Percentiles rank a stretch among this genome's conserved stretches.
These are phyloP conservation scores for Epichloe festucae DNA, from an alignment of 2,329 filamentous ascomycete genomes.

Conservation along the genomic window DNA sequence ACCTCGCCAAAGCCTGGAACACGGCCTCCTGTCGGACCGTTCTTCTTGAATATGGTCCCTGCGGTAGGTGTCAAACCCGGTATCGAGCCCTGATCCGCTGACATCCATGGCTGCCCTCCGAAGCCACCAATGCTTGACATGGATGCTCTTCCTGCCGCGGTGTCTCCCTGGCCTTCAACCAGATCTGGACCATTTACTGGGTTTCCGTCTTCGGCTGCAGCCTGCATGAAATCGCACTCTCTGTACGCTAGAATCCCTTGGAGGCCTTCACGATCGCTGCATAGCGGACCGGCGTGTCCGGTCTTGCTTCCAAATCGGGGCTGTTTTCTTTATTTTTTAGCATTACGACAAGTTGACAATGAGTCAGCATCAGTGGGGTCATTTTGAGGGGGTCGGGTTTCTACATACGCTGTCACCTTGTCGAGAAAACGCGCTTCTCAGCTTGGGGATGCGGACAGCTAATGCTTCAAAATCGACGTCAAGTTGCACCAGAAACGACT, in stretches of 20 bases:
- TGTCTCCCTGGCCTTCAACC: conserved; percentile 20
- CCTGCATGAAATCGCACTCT: conserved; percentile 31
- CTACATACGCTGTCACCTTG: conserved; percentile 36
- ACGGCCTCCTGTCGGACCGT: conserved; percentile 13
- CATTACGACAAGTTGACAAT: background rate
- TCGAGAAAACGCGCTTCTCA: conserved; percentile 41
- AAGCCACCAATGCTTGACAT: background rate
- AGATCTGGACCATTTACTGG: conserved; percentile 25
- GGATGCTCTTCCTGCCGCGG: background rate
- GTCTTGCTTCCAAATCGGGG: background rate
- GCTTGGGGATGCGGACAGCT: conserved; percentile 45
- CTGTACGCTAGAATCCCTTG: conserved; percentile 31
- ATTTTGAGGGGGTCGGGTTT: background rate
- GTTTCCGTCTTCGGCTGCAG: conserved; percentile 27
- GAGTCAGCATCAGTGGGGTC: too few relatives aligned
- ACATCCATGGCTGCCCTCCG: conserved; percentile 23
- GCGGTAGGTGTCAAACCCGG: conserved; percentile 24
- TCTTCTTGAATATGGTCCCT: conserved; percentile 22
- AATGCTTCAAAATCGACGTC: conserved; percentile 80
- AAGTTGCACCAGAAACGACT: conserved; percentile 87
- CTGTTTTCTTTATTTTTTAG: background rate
- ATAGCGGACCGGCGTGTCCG: conserved; percentile 11
- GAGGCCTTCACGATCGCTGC: conserved; percentile 23
- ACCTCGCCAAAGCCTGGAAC: conserved; percentile 27
- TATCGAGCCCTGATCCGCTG: conserved; percentile 24